These are phyloP conservation scores for Pseudocercospora pini-densiflorae DNA, from an alignment of 2,329 filamentous ascomycete genomes.

Conservation along the genomic window DNA sequence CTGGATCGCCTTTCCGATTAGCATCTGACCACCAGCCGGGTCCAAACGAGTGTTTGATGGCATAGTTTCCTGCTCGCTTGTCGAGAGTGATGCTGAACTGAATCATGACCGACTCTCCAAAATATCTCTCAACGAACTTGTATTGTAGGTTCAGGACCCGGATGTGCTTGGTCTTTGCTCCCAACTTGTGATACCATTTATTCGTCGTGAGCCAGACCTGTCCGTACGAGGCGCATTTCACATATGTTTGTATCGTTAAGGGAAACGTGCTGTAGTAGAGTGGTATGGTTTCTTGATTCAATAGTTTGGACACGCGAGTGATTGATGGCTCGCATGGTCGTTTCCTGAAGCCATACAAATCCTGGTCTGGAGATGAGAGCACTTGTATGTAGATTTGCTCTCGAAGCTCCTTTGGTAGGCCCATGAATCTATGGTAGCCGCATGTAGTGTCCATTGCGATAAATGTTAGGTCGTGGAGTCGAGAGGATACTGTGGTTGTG, in stretches of 20 bases:
- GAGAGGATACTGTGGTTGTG: too few species aligned
- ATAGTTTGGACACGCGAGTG: too few species aligned
- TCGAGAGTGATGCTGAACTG: constrained; percentile 11
- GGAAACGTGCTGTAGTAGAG: not conserved
- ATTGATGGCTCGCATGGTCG: too few species aligned
- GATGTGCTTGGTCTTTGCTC: not conserved
- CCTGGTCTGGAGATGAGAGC: too few species aligned
- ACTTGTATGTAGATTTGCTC: too few species aligned
- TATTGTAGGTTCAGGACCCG: not conserved
- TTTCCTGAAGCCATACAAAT: too few species aligned
- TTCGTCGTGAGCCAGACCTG: constrained; percentile 3
- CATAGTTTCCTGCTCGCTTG: not conserved
- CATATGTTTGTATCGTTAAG: not conserved
- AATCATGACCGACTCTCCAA: constrained; percentile 15
- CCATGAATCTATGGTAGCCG: too few species aligned
- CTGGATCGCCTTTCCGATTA: constrained; percentile 13
- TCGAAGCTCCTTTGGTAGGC: too few species aligned
- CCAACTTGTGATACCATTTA: constrained; percentile 13
- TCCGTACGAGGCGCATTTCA: constrained; percentile 9
- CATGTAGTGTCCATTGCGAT: too few species aligned
- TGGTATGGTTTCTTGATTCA: too few species aligned
- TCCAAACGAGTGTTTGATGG: not conserved
- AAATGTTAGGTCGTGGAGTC: too few species aligned
- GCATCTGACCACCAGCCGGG: constrained; percentile 9
- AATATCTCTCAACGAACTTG: constrained; percentile 14